Evolutionary conservation across 2,329 filamentous ascomycete genomes (phyloP), one percentile per base, ranked within the genome.

Genomic region (Phialocephala subalpina): DNA sequence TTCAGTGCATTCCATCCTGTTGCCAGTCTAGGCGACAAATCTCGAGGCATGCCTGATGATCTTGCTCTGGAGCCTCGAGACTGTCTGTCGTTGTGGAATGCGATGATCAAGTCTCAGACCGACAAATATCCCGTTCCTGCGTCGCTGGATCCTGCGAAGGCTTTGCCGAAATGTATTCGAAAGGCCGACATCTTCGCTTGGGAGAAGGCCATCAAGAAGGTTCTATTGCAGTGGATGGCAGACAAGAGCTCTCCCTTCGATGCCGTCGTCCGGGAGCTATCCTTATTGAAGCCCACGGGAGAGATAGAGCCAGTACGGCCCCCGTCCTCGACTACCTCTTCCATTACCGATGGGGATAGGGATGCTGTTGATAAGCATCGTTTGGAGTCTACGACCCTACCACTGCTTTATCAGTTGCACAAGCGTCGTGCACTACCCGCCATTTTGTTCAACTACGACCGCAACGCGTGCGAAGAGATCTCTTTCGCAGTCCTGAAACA

Each of bases 401-500:
- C 87, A 1, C 78, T 92, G 35, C 79, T 91, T 0, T 82, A 80
- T 18, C 83, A 88, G 36, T 81, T 94, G 0, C 85, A 92, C 58
- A 80, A 82, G 18, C 85, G 88, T 63, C 84, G 87, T 63, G 90
- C 89, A 0, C 81, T 95, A 0, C 92, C 92, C 0, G 91, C 90
- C 0, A 87, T 95, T 14, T 77, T 94, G 1, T 95, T 95, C 81
- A 92, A 92, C 74, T 95, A 92, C 71, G 90, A 94, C 69, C 87
- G 91, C 57, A 76, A 77, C 1, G 77, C 80, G 35, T 94, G 92
- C 72, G 91, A 93, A 76, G 75, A 77, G 11, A 84, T 91, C 33
- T 84, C 86, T 29, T 70, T 76, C 27, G 72, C 77, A 0, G 71
- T 94, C 0, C 75, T 90, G 1, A 70, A 77, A 0, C 81, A 87